A percentile compares a stretch with the other conserved stretches of the same genome.
phyloP scores from a whole-genome alignment of 495 filamentous ascomycete genomes.

The Barbatosphaeria neglecta region DNA sequence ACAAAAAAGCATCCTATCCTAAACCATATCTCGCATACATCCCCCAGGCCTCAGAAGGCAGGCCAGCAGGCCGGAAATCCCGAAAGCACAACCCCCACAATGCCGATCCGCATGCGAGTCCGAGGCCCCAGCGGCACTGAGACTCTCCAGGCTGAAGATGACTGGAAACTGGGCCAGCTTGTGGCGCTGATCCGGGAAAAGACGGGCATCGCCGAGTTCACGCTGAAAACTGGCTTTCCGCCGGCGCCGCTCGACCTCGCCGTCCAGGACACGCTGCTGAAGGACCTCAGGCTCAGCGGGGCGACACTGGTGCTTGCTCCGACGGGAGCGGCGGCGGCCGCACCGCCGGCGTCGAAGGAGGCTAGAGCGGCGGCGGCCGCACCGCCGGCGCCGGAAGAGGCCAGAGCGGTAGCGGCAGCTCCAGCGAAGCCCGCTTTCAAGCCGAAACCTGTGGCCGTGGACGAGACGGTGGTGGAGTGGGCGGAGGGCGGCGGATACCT shows the following conservation, averaged over 20 bases:
- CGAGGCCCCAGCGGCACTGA: slow-evolving; percentile 24
- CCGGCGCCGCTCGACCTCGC: slow-evolving; percentile 55
- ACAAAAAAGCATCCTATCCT: no score
- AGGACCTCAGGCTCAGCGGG: slow-evolving; percentile 58
- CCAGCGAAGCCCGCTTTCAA: slow-evolving; percentile 9
- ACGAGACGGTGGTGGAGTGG: slow-evolving; percentile 23
- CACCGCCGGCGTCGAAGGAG: not conserved
- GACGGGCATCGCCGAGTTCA: slow-evolving; percentile 38
- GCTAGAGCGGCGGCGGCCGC: not conserved
- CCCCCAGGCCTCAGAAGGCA: no score
- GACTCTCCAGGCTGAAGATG: slow-evolving; percentile 51
- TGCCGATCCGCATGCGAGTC: slow-evolving; percentile 26
- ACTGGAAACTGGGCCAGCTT: slow-evolving; percentile 54
- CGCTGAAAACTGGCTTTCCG: slow-evolving; percentile 84
- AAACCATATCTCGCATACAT: no score
- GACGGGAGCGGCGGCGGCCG: slow-evolving; percentile 2
- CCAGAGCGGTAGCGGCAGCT: not conserved
- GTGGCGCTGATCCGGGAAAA: slow-evolving; percentile 23
- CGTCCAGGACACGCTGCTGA: slow-evolving; percentile 16
- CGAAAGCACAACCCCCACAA: slow-evolving; percentile 1
- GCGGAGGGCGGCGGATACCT: slow-evolving; percentile 16
- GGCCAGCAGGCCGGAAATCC: no score
- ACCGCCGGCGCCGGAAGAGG: not conserved
- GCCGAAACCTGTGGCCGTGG: slow-evolving; percentile 20
- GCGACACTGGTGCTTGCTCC: slow-evolving; percentile 67